Evolutionary conservation across 352 stramenopile species (phyloP), one percentile per base, ranked within the genome.

Genomic region (Saprolegnia diclina): DNA sequence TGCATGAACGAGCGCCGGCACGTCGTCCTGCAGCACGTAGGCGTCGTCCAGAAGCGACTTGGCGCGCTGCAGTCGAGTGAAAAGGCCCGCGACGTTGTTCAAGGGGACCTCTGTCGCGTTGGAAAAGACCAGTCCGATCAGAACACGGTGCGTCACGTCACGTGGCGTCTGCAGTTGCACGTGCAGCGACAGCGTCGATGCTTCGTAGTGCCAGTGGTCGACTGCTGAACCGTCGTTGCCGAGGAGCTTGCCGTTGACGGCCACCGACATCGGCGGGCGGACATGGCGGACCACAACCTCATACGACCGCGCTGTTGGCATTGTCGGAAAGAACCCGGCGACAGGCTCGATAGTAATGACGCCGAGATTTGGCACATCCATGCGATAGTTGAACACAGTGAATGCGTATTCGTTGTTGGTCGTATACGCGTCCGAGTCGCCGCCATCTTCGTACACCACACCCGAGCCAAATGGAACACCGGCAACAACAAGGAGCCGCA

Each of bases 361-460:
- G 0, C 29, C 29, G 29, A 35, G 29, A 35, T 56, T 57, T 9
- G 45, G 42, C 16, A 22, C 64, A 11, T 21, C 54, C 65, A 40
- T 56, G 62, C 11, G 68, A 56, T 38, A 24, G 56, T 29, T 71
- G 76, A 22, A 74, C 70, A 29, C 75, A 71, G 4, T 70, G 29
- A 5, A 57, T 76, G 24, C 65, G 67, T 2, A 29, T 38, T 62
- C 40, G 10, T 72, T 24, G 2, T 29, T 56, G 2, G 57, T 40
- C 24, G 74, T 35, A 54, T 82, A 80, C n/a, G 56, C 70, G 16
- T 73, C 64, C 19, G 76, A 62, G 13, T 73, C 37, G 32, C 76
- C 76, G 44, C 77, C 75, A 54, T 82, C 76, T 35, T 79, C 73
- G 64, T 78, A 76, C 19, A 81, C 56, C 7, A 63, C 42, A 18